Evolutionary conservation across 768 basidiomycete genomes (phyloP), one percentile per base, ranked within the genome.

Genomic region (Boletus huronensis): DNA sequence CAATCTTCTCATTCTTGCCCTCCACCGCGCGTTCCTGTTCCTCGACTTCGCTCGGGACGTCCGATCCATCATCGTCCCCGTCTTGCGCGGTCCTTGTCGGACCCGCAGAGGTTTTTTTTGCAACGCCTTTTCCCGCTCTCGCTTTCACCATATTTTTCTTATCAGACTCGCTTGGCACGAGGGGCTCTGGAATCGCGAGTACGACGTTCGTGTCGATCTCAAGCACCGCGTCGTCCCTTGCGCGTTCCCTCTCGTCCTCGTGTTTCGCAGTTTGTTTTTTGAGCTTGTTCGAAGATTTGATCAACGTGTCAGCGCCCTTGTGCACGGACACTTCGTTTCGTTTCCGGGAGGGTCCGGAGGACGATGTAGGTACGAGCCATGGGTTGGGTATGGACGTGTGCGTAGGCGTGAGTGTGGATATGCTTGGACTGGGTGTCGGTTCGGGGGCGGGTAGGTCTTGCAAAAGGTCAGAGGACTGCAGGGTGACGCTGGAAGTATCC

Each of bases 261-360:
- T 74, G 73, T 63, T 87, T 89, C 61, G 70, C 72, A 16, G 68
- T 70, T 41, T 79, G 74, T 63, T 93, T 96, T 62, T 84, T 83
- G 44, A 94, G 77, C 63, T 84, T 84, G 68, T 87, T 83, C 60
- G 84, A 84, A 3, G 87, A 84, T 65, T 91, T 93, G 38, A 82
- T 78, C 28, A 73, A 66, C 8, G 76, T 66, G 23, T 75, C 76
- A 59, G 85, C 87, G 55, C 80, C 79, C 62, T 91, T 93, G 59
- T 80, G 79, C 21, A 92, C 81, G 4, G 83, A 69, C 10, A 90
- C 76, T 54, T 87, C 82, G 68, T 93, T 95, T 57, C 81, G 81
- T 68, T 88, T 92, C 55, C 83, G 82, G 0, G 83, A 74, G 3
- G 75, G 71, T 49, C 83, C 87, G 21, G 71, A 67, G 4, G 76